Conservation (phyloP, 768 basidiomycete genomes). For the Pleurotus platypus region DNA sequence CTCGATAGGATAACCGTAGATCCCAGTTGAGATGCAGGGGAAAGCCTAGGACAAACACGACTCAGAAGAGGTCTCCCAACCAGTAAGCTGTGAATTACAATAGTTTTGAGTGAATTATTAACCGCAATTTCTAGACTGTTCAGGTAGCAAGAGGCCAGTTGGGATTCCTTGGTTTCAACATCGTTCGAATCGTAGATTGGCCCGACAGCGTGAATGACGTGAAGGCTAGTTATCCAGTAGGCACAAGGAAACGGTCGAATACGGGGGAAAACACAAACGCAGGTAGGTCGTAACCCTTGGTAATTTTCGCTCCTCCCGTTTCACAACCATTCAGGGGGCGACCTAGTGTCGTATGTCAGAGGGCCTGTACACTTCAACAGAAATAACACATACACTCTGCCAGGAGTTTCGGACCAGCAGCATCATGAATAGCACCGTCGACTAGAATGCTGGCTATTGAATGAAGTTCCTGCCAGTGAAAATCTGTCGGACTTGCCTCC, state of each 20-base stretch:
- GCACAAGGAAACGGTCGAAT: not conserved
- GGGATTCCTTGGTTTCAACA: constrained; percentile 40
- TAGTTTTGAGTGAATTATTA: constrained; percentile 54
- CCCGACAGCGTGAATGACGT: constrained; percentile 82
- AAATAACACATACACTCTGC: constrained; percentile 58
- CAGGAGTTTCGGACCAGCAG: constrained; percentile 62
- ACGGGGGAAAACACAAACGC: constrained; percentile 37
- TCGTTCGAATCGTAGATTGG: constrained; percentile 53
- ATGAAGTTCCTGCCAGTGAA: not conserved
- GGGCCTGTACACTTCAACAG: no score
- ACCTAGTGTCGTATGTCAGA: constrained; percentile 35
- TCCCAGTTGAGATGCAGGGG: constrained; percentile 74
- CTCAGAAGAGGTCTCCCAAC: not conserved
- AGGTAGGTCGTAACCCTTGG: constrained; percentile 71
- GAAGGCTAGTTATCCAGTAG: constrained; percentile 37
- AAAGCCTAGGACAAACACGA: constrained; percentile 53
- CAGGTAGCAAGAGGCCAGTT: constrained; percentile 67
- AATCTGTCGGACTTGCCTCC: constrained; percentile 47
- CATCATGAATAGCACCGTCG: constrained; percentile 78
- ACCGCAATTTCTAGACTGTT: constrained; percentile 60
- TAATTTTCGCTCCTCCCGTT: constrained; percentile 78
- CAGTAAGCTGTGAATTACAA: constrained; percentile 44
- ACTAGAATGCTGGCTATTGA: constrained; percentile 37
- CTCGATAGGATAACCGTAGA: constrained; percentile 74
- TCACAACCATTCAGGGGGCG: constrained; percentile 60